Evolutionary conservation across 2,329 filamentous ascomycete species (phyloP).

Genomic region (Blastomyces parvus): DNA sequence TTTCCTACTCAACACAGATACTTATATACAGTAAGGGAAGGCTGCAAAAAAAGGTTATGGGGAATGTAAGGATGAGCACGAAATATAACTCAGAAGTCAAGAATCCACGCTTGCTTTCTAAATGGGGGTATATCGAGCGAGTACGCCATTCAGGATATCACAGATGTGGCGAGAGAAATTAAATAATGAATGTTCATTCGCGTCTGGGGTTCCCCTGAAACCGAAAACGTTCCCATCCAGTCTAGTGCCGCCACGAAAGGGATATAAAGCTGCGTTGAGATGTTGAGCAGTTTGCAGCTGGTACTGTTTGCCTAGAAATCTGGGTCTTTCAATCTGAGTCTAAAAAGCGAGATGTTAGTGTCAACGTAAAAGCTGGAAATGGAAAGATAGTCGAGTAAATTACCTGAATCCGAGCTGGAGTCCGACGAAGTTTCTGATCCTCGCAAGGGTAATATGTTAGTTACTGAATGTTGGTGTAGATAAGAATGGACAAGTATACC

Average conservation of each 20-base stretch:
- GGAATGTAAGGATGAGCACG: background rate
- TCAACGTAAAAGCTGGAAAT: background rate
- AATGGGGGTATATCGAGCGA: background rate
- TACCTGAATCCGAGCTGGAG: slow-evolving; percentile 10
- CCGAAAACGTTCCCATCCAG: background rate
- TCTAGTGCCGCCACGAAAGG: background rate
- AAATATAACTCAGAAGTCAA: background rate
- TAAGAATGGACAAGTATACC: background rate
- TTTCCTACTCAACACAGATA: background rate
- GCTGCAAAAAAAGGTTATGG: background rate
- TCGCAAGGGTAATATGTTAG: background rate
- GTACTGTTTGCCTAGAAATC: background rate
- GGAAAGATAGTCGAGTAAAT: background rate
- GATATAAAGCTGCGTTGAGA: background rate
- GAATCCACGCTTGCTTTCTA: background rate
- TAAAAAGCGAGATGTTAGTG: background rate
- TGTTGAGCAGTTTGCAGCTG: background rate
- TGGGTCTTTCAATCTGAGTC: background rate
- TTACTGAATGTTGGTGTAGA: background rate
- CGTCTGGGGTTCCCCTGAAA: background rate
- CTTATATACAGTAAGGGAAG: background rate
- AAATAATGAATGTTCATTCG: background rate
- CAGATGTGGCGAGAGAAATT: background rate
- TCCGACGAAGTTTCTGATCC: slow-evolving; percentile 3
- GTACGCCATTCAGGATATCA: background rate